These are phyloP conservation scores for Saturnispora mendoncae DNA, from an alignment of 805 yeast species.

Conservation along the genomic window DNA sequence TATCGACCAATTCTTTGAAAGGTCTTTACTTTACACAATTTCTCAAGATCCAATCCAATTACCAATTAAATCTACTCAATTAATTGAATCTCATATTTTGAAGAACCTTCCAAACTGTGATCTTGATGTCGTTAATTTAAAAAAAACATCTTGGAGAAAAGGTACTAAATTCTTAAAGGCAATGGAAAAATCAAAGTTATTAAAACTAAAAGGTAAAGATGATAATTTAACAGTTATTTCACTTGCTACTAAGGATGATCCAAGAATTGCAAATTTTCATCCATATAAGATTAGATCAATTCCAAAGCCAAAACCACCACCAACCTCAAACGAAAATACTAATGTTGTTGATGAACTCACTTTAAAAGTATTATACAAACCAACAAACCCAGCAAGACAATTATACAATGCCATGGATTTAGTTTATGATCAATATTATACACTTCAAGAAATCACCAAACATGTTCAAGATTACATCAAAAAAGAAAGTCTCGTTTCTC, in stretches of 20 bases:
- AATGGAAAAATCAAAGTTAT: constrained; percentile 66
- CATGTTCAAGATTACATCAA: constrained; percentile 50
- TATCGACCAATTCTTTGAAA: constrained; percentile 62
- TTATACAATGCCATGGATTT: constrained; percentile 38
- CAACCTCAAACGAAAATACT: constrained; percentile 9
- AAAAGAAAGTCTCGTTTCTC: constrained; percentile 40
- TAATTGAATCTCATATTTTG: constrained; percentile 62
- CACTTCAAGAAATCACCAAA: constrained; percentile 44
- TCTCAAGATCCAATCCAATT: constrained; percentile 45
- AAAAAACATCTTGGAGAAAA: constrained; percentile 85
- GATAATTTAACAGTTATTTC: constrained; percentile 62
- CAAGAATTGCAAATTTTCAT: constrained; percentile 48
- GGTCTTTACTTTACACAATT: constrained; percentile 64
- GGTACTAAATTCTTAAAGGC: constrained; percentile 76
- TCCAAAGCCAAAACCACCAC: neutral
- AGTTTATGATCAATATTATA: constrained; percentile 36
- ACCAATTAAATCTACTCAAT: constrained; percentile 67
- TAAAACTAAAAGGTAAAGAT: constrained; percentile 74
- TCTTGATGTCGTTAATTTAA: constrained; percentile 45
- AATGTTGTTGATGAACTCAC: constrained; percentile 11
- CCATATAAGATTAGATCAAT: constrained; percentile 44
- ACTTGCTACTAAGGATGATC: constrained; percentile 38
- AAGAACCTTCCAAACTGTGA: constrained; percentile 68
- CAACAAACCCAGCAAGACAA: constrained; percentile 40
- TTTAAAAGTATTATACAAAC: constrained; percentile 43